A percentile compares a stretch with the other conserved stretches of the same genome.
These are phyloP conservation scores for Haemoproteus tartakovskyi DNA, from an alignment of 169 alveolate species.

Conservation along the genomic window DNA sequence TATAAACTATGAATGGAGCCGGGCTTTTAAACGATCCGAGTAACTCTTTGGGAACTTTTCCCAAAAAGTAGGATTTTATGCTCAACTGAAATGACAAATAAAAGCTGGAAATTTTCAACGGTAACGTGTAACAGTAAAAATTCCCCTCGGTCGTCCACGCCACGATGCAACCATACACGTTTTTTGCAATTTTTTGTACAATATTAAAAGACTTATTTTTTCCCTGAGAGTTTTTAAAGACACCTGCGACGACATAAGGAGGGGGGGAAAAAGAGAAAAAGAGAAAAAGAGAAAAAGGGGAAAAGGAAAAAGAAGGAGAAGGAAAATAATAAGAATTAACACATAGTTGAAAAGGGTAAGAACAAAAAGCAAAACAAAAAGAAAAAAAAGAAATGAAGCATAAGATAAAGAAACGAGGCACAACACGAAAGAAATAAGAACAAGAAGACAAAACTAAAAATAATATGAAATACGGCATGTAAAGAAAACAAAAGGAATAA, in stretches of 20 bases:
- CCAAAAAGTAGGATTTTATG: conserved; percentile 42
- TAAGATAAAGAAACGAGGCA: too few relatives aligned
- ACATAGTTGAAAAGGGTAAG: neutral
- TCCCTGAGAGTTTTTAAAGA: neutral
- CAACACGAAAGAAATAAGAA: too few relatives aligned
- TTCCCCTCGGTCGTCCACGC: conserved; percentile 66
- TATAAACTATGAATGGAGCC: conserved; percentile 18
- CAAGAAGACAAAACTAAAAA: too few relatives aligned
- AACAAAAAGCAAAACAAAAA: too few relatives aligned
- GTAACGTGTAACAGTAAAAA: conserved; percentile 38
- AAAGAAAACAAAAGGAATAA: too few relatives aligned
- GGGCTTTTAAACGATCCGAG: conserved; percentile 44
- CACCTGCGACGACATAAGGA: neutral
- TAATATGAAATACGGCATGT: too few relatives aligned
- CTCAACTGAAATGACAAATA: conserved; percentile 56
- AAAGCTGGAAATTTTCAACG: conserved; percentile 41
- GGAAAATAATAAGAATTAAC: neutral
- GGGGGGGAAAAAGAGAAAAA: neutral
- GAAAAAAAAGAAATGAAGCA: too few relatives aligned
- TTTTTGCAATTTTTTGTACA: conserved; percentile 39
- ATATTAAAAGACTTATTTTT: conserved; percentile 23
- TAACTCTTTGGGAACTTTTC: conserved; percentile 6
- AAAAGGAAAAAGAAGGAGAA: neutral
- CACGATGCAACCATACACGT: conserved; percentile 21
- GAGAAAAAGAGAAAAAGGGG: neutral